These are phyloP conservation scores for Colletotrichum sp. DNA, from an alignment of 2,329 filamentous ascomycete species.

Conservation along the genomic window DNA sequence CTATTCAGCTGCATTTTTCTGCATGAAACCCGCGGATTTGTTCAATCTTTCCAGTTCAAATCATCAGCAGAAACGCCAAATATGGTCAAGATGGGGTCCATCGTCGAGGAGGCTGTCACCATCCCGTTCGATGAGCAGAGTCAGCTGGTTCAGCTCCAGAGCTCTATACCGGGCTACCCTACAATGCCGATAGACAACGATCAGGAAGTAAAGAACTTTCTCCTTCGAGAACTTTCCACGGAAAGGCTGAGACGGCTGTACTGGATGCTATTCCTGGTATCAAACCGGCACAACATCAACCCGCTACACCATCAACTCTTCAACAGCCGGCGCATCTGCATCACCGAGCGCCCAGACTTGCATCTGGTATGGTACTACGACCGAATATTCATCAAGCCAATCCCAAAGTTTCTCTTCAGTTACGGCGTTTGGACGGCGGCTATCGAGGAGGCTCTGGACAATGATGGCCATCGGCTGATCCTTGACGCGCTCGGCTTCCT, in stretches of 20 bases:
- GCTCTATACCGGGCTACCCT: neutral
- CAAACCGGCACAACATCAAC: slow-evolving; percentile 20
- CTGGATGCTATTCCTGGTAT: neutral
- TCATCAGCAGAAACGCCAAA: neutral
- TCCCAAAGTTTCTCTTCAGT: slow-evolving; percentile 32
- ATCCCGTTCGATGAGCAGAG: neutral
- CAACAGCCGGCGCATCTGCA: slow-evolving; percentile 31
- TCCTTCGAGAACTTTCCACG: neutral
- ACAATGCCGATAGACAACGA: neutral
- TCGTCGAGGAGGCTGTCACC: neutral
- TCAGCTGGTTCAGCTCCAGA: neutral
- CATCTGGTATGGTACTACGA: slow-evolving; percentile 37
- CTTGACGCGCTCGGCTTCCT: slow-evolving; percentile 36
- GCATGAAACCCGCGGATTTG: neutral
- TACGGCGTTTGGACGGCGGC: slow-evolving; percentile 27
- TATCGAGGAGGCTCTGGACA: neutral
- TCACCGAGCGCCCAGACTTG: slow-evolving; percentile 37
- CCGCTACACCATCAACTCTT: slow-evolving; percentile 34
- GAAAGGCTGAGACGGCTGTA: neutral
- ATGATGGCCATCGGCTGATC: neutral
- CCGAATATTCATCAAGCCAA: slow-evolving; percentile 37
- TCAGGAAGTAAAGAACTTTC: neutral
- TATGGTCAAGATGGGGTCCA: neutral
- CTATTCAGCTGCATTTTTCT: neutral
- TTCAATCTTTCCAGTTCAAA: neutral